These are phyloP conservation scores for Microascus cirrosus DNA, from an alignment of 2,329 filamentous ascomycete species.

Conservation along the genomic window DNA sequence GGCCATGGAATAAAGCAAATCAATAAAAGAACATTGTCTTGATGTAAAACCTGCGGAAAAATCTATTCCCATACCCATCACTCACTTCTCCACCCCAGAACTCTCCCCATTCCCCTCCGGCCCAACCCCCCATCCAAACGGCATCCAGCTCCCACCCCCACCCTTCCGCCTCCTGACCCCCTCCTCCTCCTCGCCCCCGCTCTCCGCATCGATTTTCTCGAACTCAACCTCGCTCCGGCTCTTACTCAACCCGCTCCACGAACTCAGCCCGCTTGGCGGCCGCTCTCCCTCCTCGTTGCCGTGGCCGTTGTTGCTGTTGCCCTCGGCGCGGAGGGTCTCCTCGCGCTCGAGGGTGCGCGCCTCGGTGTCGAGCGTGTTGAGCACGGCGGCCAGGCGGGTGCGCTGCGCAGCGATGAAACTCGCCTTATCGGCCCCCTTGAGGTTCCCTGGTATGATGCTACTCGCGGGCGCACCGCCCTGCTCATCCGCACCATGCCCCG, in stretches of 20 bases:
- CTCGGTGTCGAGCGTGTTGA: conserved; percentile 71
- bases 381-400: conserved; percentile 61
- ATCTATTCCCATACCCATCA: background rate
- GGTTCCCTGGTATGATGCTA: conserved; percentile 58
- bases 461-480: background rate
- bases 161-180: conserved; percentile 18
- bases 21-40: no score
- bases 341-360: conserved; percentile 47
- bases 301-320: conserved; percentile 11
- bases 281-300: conserved; percentile 15
- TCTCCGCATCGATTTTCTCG: conserved; percentile 75
- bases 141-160: conserved; percentile 30
- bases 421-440: conserved; percentile 55
- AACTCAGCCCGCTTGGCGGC: conserved; percentile 35
- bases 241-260: conserved; percentile 54
- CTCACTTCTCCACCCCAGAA: conserved; percentile 23
- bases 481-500: no score
- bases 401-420: conserved; percentile 69
- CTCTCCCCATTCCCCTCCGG: conserved; percentile 16
- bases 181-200: conserved; percentile 43
- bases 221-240: conserved; percentile 83
- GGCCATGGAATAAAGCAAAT: background rate
- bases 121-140: conserved; percentile 30
- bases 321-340: conserved; percentile 16
- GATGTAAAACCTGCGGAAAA: no score